Base-by-base conservation (phyloP, 495 filamentous ascomycete genomes). In the Penicillium canescens region DNA sequence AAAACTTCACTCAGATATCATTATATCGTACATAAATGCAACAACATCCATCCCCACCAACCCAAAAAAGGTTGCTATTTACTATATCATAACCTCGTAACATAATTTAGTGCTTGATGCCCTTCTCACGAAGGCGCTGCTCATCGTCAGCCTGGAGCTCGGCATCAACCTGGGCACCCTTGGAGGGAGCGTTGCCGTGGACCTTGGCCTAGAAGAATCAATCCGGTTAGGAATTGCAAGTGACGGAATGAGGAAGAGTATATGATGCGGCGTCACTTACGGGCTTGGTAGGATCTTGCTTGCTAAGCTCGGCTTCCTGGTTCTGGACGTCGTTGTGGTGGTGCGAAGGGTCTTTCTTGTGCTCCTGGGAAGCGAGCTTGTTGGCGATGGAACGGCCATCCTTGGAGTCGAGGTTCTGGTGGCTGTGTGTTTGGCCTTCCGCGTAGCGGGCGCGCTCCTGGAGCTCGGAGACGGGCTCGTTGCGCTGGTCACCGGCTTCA, bases 331-430 rank as follows among this genome's bases (percentile, higher is more conserved):
- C 49, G 66, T 58, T 74, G 52, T 69, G 67, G 52, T 71, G 65
- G 48, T 69, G 59, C 8, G 52, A 52, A 45, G 65, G 35, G 24
- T 73, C 58, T 20, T 42, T 23, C 60, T 74, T 82, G 65, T 56
- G 74, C 68, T 39, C 52, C 59, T 88, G 86, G 9, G 83, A 79
- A 7, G 77, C 87, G 24, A 91, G 78, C 62, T 83, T 86, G 77
- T 92, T 91, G 56, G 85, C 86, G 58, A 95, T 92, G 26, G 87
- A 82, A 59, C 90, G 80, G 61, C 90, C 71, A 63, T 93, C 90
- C 81, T 95, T 93, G 14, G 89, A 86, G 59, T 93, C 90, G 49
- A 83, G 80, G 34, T 82, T 77, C 28, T 77, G 71, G 66, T 95
- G 89, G 58, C 85, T 86, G 54, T 86, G 69, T 14, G 73, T 59